Evolutionary conservation across 257 asterid genomes (phyloP), one percentile per base, ranked within the genome.

Genomic region (Fraxinus excelsior): DNA sequence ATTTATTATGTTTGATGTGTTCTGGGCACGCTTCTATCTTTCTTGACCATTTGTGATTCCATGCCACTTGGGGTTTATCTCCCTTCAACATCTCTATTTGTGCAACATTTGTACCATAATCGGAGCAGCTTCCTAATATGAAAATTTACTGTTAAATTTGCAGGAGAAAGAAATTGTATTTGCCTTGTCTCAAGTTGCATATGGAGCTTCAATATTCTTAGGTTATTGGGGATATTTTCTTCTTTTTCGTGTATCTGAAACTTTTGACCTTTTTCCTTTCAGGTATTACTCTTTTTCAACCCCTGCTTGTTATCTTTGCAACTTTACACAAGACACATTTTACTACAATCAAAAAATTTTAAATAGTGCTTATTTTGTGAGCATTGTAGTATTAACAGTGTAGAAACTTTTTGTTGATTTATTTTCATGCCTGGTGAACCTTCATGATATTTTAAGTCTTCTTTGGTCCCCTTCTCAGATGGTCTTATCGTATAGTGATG

Each of bases 191-290:
- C 99, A 96, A 86, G 88, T 87, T 65, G 93, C 97, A 77, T 96
- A 88, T 82, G 99, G 96, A 60, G 93, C 86, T 74, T 84, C 86
- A 28, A 80, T 91, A 46, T 90, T 96, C 84, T 77, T 88, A 72
- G 96, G 99, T 80, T 96, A 96, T 80, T 96, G 99, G 98, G 91
- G 89, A 70, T 93, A 89, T 87, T 93, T 96, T 81, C 86, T 93
- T 85, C 81, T 90, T 26, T 84, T 78, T 78, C 85, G 78, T 29
- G 82, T 72, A n/a, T 82, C 87, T 80, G 87, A 65, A 76, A 19
- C 80, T 34, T 89, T 91, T 62, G 86, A 83, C 76, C 88, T 93
- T 73, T 91, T 93, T 75, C 98, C 98, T 4, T 87, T 96, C 86
- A 85, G 98, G 99, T 96, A 87, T 21, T 74, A 51, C 23, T 75